A percentile compares a stretch with the other conserved stretches of the same genome.
Evolutionary conservation across 129 eudicot species (phyloP).

Genomic region (Oenanthe sinensis): DNA sequence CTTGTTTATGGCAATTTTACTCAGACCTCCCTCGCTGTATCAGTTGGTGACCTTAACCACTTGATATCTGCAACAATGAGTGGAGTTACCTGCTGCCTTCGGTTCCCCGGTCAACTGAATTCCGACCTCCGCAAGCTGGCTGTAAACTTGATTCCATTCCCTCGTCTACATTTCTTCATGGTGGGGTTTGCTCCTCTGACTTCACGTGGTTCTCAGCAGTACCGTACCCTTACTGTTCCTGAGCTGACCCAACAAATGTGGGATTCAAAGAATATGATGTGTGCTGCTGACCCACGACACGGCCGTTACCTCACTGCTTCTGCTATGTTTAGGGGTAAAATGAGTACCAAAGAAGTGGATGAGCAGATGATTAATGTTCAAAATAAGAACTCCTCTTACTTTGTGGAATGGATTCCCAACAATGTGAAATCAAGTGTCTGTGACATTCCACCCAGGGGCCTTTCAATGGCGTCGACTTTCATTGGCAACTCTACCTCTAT

Average conservation of each 20-base stretch:
- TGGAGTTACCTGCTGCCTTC: slow-evolving; percentile 77
- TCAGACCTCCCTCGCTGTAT: not conserved
- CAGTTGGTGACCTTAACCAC: slow-evolving; percentile 78
- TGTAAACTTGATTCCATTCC: slow-evolving; percentile 70
- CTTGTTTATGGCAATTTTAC: not conserved
- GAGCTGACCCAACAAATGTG: slow-evolving; percentile 78
- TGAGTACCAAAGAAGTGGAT: slow-evolving; percentile 46
- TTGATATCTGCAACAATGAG: slow-evolving; percentile 74
- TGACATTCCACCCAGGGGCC: slow-evolving; percentile 67
- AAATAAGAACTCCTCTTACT: slow-evolving; percentile 74
- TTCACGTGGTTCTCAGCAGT: slow-evolving; percentile 73
- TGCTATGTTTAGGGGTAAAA: slow-evolving; percentile 49
- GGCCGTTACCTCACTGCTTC: slow-evolving; percentile 48
- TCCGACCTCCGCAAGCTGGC: slow-evolving; percentile 69
- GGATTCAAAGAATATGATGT: slow-evolving; percentile 60
- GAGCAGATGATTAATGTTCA: slow-evolving; percentile 66
- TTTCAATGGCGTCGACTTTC: slow-evolving; percentile 67
- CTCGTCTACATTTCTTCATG: slow-evolving; percentile 76
- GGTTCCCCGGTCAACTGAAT: slow-evolving; percentile 74
- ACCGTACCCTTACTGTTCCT: slow-evolving; percentile 68
- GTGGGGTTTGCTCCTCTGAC: slow-evolving; percentile 59
- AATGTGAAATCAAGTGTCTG: slow-evolving; percentile 76
- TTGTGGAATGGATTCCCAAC: slow-evolving; percentile 77
- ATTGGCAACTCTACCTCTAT: slow-evolving; percentile 57
- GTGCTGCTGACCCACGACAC: slow-evolving; percentile 41